Evolutionary conservation across 441 rosid species (phyloP), one percentile per base, ranked within the genome.

Genomic region (Aquilaria agallochum): DNA sequence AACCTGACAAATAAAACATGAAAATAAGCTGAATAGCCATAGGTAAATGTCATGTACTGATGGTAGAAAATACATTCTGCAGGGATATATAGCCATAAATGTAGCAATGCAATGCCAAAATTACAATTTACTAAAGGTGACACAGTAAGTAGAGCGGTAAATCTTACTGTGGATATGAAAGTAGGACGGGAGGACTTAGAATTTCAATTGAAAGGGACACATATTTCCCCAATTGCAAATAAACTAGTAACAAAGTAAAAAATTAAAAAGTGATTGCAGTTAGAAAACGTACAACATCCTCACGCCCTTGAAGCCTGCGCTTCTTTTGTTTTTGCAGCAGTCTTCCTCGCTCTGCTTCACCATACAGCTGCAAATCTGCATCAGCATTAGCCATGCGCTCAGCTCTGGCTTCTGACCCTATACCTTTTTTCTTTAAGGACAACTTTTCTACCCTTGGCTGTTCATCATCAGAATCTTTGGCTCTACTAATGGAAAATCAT

Each of bases 341-440:
- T 63, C 99, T 86, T 70, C 88, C 88, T 31, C 89, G 78, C 72
- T 94, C 99, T 68, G 90, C 79, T 66, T 82, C 85, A 60, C 78
- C 73, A 60, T 81, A 71, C 65, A 94, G 81, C 78, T 91, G 97
- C 53, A 94, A 72, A 67, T 94, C 97, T 63, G 67, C 61, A 79
- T 91, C 92, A 56, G 92, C 86, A 60, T 76, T 87, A 66, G 84
- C 95, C 70, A 84, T 67, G 51, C 78, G 83, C 65, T 94, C 90
- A 67, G 94, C 83, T 74, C 87, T 84, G 69, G 83, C 96, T 79
- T 89, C 96, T 63, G 99, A 94, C 57, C 97, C 97, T 59, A 86
- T 70, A 66, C 97, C 96, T 71, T 77, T 94, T 74, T 83, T 89
- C 82, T 87, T 91, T 77, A 91, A 63, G 47, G 88, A 86, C 61